These are phyloP conservation scores for Cruciata laevipes DNA, from an alignment of 257 asterid genomes.

Conservation along the genomic window DNA sequence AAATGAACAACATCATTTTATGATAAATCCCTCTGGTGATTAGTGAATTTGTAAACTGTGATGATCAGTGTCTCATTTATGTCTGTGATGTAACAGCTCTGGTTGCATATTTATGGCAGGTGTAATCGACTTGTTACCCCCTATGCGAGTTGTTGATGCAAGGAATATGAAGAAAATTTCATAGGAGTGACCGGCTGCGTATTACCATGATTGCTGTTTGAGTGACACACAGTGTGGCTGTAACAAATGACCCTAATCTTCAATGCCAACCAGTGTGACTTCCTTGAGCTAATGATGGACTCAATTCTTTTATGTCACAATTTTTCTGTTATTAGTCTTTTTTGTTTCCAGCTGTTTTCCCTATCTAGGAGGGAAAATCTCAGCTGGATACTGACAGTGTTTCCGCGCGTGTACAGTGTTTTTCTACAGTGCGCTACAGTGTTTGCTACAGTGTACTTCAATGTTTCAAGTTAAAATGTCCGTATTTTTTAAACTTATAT, in stretches of 20 bases:
- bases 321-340: conserved; percentile 7
- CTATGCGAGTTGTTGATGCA: conserved; percentile 62
- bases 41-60: not conserved
- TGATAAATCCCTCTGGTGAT: too few relatives aligned
- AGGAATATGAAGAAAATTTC: conserved; percentile 72
- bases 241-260: conserved; percentile 82
- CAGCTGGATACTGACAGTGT: too few relatives aligned
- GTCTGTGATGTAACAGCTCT: not conserved
- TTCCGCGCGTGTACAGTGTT: too few relatives aligned
- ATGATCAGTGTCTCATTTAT: not conserved
- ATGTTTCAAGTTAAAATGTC: too few relatives aligned
- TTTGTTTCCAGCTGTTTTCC: conserved; percentile 46
- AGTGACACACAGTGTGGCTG: conserved; percentile 69
- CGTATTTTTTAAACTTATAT: too few relatives aligned
- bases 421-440: too few relatives aligned
- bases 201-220: conserved; percentile 87
- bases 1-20: too few relatives aligned
- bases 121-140: conserved; percentile 95
- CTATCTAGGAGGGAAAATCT: conserved; percentile 63
- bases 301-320: not conserved
- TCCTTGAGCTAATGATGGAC: not conserved
- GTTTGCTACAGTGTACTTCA: too few relatives aligned
- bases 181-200: conserved; percentile 71
- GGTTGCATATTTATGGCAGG: conserved; percentile 36
- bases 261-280: conserved; percentile 61